Evolutionary conservation across 2,329 filamentous ascomycete genomes (phyloP).

Genomic region (Thermothelomyces thermophilus): DNA sequence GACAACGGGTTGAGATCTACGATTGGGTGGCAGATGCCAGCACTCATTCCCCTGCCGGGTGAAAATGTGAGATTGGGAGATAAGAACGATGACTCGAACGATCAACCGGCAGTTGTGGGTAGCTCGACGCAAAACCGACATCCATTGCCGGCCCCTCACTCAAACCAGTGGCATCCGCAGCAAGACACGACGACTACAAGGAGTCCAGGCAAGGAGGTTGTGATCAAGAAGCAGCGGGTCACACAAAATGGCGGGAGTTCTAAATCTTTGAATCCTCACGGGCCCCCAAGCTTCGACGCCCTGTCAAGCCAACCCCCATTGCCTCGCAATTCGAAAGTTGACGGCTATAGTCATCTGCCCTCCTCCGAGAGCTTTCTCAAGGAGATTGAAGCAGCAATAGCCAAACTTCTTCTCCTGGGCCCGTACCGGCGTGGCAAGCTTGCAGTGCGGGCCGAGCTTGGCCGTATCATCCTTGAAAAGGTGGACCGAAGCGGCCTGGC

Average conservation of each 20-base stretch:
- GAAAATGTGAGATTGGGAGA: background rate
- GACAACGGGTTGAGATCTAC: background rate
- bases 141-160: background rate
- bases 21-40: conserved; percentile 5
- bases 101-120: background rate
- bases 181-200: background rate
- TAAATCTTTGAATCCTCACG: too few species aligned
- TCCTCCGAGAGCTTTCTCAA: background rate
- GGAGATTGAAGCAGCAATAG: conserved; percentile 13
- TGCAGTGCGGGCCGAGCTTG: conserved; percentile 26
- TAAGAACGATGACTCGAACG: background rate
- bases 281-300: background rate
- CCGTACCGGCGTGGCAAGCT: conserved; percentile 23
- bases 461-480: conserved; percentile 25
- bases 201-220: too few species aligned
- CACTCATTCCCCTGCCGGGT: background rate
- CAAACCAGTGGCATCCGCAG: background rate
- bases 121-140: background rate
- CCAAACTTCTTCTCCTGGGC: conserved; percentile 15
- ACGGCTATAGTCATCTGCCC: background rate
- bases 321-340: background rate
- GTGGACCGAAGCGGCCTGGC: conserved; percentile 22
- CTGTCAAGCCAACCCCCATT: background rate
- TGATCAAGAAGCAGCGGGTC: too few species aligned
- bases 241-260: background rate